Evolutionary conservation across 2,329 filamentous ascomycete species (phyloP), one percentile per base, ranked within the genome.

Genomic region (Epichloe scottii): DNA sequence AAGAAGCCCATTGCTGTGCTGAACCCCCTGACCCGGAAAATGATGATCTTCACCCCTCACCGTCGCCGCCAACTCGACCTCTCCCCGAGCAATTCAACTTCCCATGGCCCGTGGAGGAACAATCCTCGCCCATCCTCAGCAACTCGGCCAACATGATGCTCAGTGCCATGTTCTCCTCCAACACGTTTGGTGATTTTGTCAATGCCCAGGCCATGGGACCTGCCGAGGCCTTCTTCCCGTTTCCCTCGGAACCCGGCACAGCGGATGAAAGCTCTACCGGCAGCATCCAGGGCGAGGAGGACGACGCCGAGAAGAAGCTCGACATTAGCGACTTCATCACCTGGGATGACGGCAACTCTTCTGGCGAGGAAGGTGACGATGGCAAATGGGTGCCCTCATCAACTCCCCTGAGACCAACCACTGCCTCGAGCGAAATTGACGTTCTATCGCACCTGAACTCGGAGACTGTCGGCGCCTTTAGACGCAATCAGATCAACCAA

Each of bases 121-220:
- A 72, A 50, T 62, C 70, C 4, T 72, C 72, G 0, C 80, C 83
- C 15, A 79, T 86, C 60, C 68, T 85, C 54, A 80, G 75, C 62
- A 82, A 85, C 53, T 79, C 81, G 17, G 81, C 82, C 51, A 85
- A 88, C 53, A 76, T 90, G 56, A 89, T 90, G 85, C 81, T 90
- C 69, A 84, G 83, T 46, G 84, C 82, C 58, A 82, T 89, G 68
- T 76, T 82, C 50, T 76, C 76, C 1, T 72, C 71, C 51, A 74
- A 75, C 54, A 72, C 75, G 0, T 77, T 78, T 57, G 75, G 74
- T 41, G 75, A 79, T 59, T 76, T 76, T 52, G 70, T 81, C 65
- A 76, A 77, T 56, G 79, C 78, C 5, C 81, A 86, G 60, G 75
- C 81, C n/a, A 74, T 87, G 60, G 85, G 85, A 1, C 84, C 85